Evolutionary conservation across 345 rosid species (phyloP).

Genomic region (Populus davidiana): DNA sequence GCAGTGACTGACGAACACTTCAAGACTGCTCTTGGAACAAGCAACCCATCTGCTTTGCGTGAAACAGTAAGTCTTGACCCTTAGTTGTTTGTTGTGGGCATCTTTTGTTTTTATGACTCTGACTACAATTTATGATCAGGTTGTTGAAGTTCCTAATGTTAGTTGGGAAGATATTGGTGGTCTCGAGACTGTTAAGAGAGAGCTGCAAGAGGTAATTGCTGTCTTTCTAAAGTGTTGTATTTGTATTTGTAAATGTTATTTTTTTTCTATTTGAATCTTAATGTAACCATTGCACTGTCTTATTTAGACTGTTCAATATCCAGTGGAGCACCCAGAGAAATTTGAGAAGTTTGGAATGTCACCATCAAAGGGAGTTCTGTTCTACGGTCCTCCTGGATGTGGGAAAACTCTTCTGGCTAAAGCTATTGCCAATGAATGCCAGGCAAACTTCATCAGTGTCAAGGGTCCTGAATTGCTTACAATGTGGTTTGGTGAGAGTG

Average conservation of each 20-base stretch:
- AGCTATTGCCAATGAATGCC: conserved; percentile 96
- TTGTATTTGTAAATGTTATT: neutral
- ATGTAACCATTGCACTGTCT: neutral
- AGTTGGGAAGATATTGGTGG: conserved; percentile 96
- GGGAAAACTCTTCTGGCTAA: conserved; percentile 97
- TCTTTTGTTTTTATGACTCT: neutral
- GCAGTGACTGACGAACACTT: conserved; percentile 92
- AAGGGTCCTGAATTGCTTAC: conserved; percentile 96
- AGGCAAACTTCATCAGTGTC: conserved; percentile 92
- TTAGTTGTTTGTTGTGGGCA: neutral
- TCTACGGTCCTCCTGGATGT: conserved; percentile 97
- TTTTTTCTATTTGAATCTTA: neutral
- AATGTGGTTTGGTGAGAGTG: conserved; percentile 99
- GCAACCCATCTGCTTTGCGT: conserved; percentile 84
- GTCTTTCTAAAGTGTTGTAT: neutral
- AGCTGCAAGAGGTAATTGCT: conserved; percentile 78
- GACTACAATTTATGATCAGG: conserved; percentile 39
- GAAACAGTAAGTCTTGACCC: conserved; percentile 57
- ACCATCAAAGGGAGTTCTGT: conserved; percentile 92
- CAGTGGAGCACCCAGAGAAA: conserved; percentile 98
- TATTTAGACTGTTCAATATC: conserved; percentile 91
- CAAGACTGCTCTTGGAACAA: conserved; percentile 79
- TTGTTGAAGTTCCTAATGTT: conserved; percentile 91
- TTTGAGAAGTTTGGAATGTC: conserved; percentile 97
- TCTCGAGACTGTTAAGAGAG: conserved; percentile 89